Conservation (phyloP, 2,329 filamentous ascomycete genomes). For the Coniella vitis region DNA sequence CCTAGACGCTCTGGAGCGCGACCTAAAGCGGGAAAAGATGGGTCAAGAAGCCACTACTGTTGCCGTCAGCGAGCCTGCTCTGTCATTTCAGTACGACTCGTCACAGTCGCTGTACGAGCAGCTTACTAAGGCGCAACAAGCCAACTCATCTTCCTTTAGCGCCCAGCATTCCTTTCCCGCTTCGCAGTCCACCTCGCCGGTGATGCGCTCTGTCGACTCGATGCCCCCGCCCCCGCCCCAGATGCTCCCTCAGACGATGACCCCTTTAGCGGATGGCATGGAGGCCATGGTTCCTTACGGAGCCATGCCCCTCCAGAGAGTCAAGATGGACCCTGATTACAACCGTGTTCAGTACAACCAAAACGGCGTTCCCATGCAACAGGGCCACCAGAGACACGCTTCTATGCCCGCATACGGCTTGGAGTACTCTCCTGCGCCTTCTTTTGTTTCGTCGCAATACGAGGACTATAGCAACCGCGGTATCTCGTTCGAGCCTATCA, state of each 20-base stretch:
- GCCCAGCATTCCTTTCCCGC: constrained; percentile 67
- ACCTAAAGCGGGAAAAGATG: constrained; percentile 99
- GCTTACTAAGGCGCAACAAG: constrained; percentile 97
- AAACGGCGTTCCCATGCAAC: constrained; percentile 76
- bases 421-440: constrained; percentile 96
- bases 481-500: constrained; percentile 93
- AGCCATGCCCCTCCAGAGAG: constrained; percentile 64
- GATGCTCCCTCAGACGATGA: constrained; percentile 48
- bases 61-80: constrained; percentile 90
- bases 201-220: constrained; percentile 82
- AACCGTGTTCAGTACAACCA: constrained; percentile 81
- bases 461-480: constrained; percentile 97
- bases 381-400: constrained; percentile 83
- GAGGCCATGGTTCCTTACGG: constrained; percentile 68
- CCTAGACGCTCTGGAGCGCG: constrained; percentile 92
- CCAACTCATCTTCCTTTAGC: constrained; percentile 94
- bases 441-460: constrained; percentile 96
- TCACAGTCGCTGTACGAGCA: constrained; percentile 99
- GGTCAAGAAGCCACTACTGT: constrained; percentile 95
- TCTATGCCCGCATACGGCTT: constrained; percentile 96
- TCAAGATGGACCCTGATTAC: constrained; percentile 88
- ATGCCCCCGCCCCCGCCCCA: constrained; percentile 74
- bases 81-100: constrained; percentile 98
- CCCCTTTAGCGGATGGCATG: constrained; percentile 54
- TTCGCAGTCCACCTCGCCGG: constrained; percentile 78